phyloP scores from a whole-genome alignment of 345 rosid species.

The Euphorbia tirucalli region DNA sequence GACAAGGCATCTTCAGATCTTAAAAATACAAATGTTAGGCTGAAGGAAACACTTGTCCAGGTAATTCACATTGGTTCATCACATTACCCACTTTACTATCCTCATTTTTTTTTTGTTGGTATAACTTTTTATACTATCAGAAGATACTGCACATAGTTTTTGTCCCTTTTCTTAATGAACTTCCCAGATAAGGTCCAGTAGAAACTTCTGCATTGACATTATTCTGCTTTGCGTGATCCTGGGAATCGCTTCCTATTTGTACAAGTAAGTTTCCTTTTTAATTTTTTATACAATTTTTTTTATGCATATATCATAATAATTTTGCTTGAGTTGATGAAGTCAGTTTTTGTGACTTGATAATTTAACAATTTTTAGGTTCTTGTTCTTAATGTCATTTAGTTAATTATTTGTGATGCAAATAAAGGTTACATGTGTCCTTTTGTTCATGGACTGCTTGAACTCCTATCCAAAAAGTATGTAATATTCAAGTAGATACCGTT shows the following conservation, averaged over 20 bases:
- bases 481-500: background rate
- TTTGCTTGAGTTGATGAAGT: background rate
- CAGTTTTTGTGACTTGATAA: background rate
- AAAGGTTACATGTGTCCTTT: too few relatives aligned
- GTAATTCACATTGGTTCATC: constrained; percentile 33
- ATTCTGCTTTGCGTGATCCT: constrained; percentile 62
- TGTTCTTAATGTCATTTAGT: background rate
- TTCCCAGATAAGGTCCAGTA: constrained; percentile 65
- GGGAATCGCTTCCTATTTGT: constrained; percentile 66
- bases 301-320: background rate
- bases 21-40: constrained; percentile 66
- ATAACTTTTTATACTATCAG: background rate
- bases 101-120: background rate
- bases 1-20: constrained; percentile 67
- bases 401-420: background rate
- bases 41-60: constrained; percentile 64
- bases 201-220: constrained; percentile 80
- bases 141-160: background rate
- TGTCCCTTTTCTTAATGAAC: constrained; percentile 1
- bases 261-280: constrained; percentile 56
- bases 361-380: background rate
- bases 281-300: background rate
- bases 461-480: background rate
- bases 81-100: background rate
- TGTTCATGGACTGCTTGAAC: background rate